A percentile compares a stretch with the other conserved stretches of the same genome.
These are phyloP conservation scores for Notholithocarpus densiflorus DNA, from an alignment of 306 rosid species.

Conservation along the genomic window DNA sequence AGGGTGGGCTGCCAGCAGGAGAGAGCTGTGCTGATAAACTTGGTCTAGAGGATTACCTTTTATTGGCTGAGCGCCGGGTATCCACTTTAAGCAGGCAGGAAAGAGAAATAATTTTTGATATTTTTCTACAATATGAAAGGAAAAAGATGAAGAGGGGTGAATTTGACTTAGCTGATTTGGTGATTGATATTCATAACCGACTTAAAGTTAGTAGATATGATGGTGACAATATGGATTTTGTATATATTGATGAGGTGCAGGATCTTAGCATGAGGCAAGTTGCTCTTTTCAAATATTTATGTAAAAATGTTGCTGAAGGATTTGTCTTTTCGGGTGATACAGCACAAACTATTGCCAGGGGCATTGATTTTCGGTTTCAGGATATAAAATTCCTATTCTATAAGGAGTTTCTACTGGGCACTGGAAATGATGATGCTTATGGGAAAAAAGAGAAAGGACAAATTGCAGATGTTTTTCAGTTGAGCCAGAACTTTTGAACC, in stretches of 20 bases:
- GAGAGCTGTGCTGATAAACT: conserved; percentile 43
- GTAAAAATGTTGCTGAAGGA: conserved; percentile 71
- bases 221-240: conserved; percentile 58
- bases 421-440: conserved; percentile 9
- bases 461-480: conserved; percentile 39
- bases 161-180: conserved; percentile 74
- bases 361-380: conserved; percentile 73
- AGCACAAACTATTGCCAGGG: conserved; percentile 80
- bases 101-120: conserved; percentile 52
- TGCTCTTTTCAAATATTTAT: conserved; percentile 61
- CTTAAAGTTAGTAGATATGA: conserved; percentile 35
- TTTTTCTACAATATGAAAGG: conserved; percentile 59
- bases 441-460: conserved; percentile 39
- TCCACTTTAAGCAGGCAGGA: conserved; percentile 43
- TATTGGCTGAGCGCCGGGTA: conserved; percentile 35
- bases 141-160: conserved; percentile 59
- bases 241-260: conserved; percentile 83
- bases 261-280: conserved; percentile 79
- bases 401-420: conserved; percentile 47
- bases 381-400: conserved; percentile 62
- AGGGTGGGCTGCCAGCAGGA: conserved; percentile 44
- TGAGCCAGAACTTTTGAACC: conserved; percentile 71
- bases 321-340: conserved; percentile 85
- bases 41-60: conserved; percentile 42
- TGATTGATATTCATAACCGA: conserved; percentile 55